Percentiles rank a stretch among this genome's conserved stretches.
phyloP scores from a whole-genome alignment of 176 grass and related monocot genomes.

The Phyllostachys edulis region DNA sequence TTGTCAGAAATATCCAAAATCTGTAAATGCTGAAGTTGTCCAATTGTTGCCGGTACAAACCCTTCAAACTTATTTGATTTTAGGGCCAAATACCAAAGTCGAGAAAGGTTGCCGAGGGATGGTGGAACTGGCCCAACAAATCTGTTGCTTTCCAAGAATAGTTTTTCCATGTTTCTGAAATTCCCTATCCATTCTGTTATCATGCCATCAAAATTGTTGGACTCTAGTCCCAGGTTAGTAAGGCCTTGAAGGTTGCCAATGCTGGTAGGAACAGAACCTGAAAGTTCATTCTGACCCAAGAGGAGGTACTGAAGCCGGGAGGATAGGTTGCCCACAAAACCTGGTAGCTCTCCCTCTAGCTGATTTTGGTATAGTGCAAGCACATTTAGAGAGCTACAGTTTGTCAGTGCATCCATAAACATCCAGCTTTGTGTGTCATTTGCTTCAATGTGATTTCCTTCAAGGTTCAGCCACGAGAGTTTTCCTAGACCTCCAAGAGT shows the following conservation, averaged over 20 bases:
- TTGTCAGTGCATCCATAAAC: conserved; percentile 17
- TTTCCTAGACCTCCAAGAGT: conserved; percentile 14
- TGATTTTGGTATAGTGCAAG: conserved; percentile 21
- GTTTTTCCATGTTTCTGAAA: conserved; percentile 6
- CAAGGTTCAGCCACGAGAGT: conserved; percentile 9
- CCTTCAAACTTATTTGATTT: conserved; percentile 11
- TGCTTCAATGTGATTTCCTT: conserved; percentile 17
- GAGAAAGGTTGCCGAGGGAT: not conserved
- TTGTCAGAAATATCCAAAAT: conserved; percentile 20
- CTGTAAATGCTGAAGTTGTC: conserved; percentile 18
- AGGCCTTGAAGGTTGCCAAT: conserved; percentile 27
- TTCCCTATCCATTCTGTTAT: conserved; percentile 13
- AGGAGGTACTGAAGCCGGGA: conserved; percentile 23
- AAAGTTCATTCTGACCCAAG: conserved; percentile 5
- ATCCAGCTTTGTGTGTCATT: conserved; percentile 24
- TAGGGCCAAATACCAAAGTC: not conserved
- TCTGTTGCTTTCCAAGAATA: not conserved
- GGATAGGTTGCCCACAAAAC: conserved; percentile 26
- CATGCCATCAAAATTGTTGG: conserved; percentile 21
- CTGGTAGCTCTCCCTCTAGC: conserved; percentile 16
- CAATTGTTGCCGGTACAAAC: not conserved
- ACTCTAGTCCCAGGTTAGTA: conserved; percentile 20
- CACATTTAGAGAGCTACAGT: conserved; percentile 10
- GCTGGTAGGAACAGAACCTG: conserved; percentile 26
- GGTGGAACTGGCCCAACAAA: conserved; percentile 19